Evolutionary conservation across 1,139 yeast species (phyloP), one percentile per base, ranked within the genome.

Genomic region (Yamadazyma trypodendri): DNA sequence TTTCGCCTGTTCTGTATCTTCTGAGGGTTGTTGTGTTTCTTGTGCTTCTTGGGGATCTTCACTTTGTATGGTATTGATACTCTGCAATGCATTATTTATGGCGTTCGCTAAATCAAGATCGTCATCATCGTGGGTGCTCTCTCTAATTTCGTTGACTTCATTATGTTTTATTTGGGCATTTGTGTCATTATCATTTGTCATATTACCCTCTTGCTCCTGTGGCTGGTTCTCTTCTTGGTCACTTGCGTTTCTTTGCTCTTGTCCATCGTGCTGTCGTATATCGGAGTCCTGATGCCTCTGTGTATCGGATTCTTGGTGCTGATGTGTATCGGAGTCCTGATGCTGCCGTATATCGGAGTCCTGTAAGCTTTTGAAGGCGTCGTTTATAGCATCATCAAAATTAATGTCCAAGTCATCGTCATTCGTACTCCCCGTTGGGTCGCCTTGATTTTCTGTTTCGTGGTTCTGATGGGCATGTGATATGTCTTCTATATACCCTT

Each of bases 381-480:
- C 50, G 5, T 60, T 63, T 20, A 61, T 62, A 3, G 64, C 68
- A 24, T 51, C 56, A 31, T 52, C 55, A 27, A 55, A 48, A 30
- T 56, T 56, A 16, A 58, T 46, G 29, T 58, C 63, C 14, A 49
- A 37, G 24, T 51, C 54, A 5, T 48, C 51, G 5, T 41, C 40
- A 22, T 45, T 41, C 14, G 41, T 31, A 13, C 31, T 34, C 6
- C 11, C 23, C 18, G 39, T 45, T 4, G 14, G 7, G 13, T 32
- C 38, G 18, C 44, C 48, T 9, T 46, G 46, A 2, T 37, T 38
- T 11, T 31, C 24, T 6, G 15, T 27, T 6, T 34, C 32, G 16
- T 30, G 22, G 15, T 31, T 34, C 5, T 11, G 22, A 10, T 28
- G 27, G 7, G 31, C 41, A n/a, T 17, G 34, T 3, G 20, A 22